Base-by-base conservation (phyloP, 2,329 filamentous ascomycete genomes). In the Diplodia sapinea region DNA sequence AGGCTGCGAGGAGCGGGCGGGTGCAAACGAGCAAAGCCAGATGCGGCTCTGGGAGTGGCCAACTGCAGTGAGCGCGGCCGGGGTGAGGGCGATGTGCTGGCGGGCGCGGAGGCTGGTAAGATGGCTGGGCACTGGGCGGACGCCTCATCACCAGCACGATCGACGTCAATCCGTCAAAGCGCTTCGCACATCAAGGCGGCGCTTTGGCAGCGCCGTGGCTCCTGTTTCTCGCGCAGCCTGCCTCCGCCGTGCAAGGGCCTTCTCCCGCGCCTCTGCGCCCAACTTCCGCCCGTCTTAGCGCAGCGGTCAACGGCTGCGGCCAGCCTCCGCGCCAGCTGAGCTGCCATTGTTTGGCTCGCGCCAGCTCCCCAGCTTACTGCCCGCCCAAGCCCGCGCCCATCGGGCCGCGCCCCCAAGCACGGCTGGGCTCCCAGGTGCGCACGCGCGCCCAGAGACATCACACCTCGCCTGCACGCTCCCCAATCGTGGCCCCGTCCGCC, bases 41-140 rank as follows among this genome's bases (percentile, higher is more conserved):
- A 36, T 65, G 62, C 62, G 62, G 62, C 62, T 65, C 62, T 47
- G 43, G 23, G 23, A 49, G 57, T 61, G 43, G 57, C 57, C 57
- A 61, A 33, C 59, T 63, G 59, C 59, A 63, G 59, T 31, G 47
- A 50, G 43, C 12, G 4, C 20, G 15, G 40, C 56, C 56, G 47
- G 56, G 56, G 47, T 61, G 38, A 23, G 56, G 23, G 56, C 56
- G 59, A 63, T 63, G 59, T 63, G 59, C 38, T 63, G 59, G 51
- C 59, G 29, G 20, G 26, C 33, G 36, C 50, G 49, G 64, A 57
- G 38, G 52, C 31, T 55, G 62, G 50, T 15, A 29, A 55, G 51
- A 55, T 57, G 40, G 57, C 40, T 47, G 33, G 40, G 29, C 23
- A 13, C 43, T 38, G 59, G 29, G 56, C 15, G 33, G n/a, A 17